phyloP scores from a whole-genome alignment of 352 stramenopile genomes.

The Pythium insidiosum region DNA sequence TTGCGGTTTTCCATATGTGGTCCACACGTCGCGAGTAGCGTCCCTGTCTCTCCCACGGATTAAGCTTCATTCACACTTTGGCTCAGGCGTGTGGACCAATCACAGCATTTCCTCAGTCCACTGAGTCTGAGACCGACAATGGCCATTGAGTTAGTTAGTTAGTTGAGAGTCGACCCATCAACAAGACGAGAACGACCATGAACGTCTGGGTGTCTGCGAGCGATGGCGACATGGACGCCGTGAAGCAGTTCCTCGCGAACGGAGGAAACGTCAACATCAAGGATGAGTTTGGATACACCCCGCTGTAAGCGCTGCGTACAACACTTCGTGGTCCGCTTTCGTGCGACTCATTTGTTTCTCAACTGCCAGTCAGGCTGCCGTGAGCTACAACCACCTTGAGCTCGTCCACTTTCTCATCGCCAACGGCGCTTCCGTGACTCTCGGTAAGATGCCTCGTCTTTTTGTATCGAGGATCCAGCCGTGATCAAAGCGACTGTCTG shows the following conservation, averaged over 20 bases:
- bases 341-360: neutral
- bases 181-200: conserved; percentile 4
- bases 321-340: neutral
- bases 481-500: neutral
- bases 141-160: conserved; percentile 14
- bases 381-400: conserved; percentile 32
- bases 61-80: too few relatives aligned
- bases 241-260: conserved; percentile 19
- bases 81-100: too few relatives aligned
- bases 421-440: conserved; percentile 13
- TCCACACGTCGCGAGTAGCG: too few relatives aligned
- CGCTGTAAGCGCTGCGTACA: conserved; percentile 13
- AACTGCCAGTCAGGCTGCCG: conserved; percentile 19
- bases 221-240: conserved; percentile 20
- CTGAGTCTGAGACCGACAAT: too few relatives aligned
- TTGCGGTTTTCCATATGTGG: too few relatives aligned
- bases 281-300: conserved; percentile 28
- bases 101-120: too few relatives aligned
- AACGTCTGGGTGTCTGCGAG: conserved; percentile 30
- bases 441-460: conserved; percentile 7
- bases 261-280: conserved; percentile 19
- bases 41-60: too few relatives aligned
- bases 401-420: conserved; percentile 19
- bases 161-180: neutral
- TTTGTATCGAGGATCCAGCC: neutral